Base-by-base conservation (phyloP, 1,139 yeast genomes). In the Suhomyces anneliseae region DNA sequence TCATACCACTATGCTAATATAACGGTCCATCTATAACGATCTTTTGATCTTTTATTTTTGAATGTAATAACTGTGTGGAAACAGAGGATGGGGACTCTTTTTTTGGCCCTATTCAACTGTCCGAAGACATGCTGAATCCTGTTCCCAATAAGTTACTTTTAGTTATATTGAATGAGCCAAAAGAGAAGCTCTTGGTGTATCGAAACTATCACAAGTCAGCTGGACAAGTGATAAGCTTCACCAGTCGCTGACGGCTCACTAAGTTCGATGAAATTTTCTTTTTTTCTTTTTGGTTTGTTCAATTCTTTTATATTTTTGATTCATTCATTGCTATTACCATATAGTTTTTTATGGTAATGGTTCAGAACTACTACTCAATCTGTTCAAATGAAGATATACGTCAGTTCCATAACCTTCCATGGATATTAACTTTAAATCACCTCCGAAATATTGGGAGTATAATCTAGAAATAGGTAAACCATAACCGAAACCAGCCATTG, bases 331-430 rank as follows among this genome's bases (percentile, higher is more conserved):
- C 4, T 29, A 29, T 11, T 34, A 9, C 3, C 14, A 2, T 14
- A n/a, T 15, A 27, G 26, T 29, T 24, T 27, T 44, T 56, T 57
- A 74, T 36, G 79, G 78, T 42, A 76, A 64, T 8, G 81, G 81
- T 56, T 76, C 81, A 50, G 71, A 68, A 8, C 75, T 68, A 53
- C 78, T 72, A 52, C 74, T 68, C 58, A 76, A 70, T 49, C 78
- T 59, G 66, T 89, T 90, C 64, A 90, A 74, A 68, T 90, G 96
- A 59, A 90, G 69, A 60, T 90, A 90, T 2, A 88, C 97, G 64
- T 90, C 97, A 1, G 97, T 90, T 9, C 97, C 97, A 58, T 89
- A 90, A 10, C 96, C 96, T 66, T 90, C 97, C 96, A 90, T 88
- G 36, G 90, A 83, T 50, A 89, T 89, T 59, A 90, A 75, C 61